phyloP scores from a whole-genome alignment of 2,329 filamentous ascomycete species.

The Fusarium coffeatum region DNA sequence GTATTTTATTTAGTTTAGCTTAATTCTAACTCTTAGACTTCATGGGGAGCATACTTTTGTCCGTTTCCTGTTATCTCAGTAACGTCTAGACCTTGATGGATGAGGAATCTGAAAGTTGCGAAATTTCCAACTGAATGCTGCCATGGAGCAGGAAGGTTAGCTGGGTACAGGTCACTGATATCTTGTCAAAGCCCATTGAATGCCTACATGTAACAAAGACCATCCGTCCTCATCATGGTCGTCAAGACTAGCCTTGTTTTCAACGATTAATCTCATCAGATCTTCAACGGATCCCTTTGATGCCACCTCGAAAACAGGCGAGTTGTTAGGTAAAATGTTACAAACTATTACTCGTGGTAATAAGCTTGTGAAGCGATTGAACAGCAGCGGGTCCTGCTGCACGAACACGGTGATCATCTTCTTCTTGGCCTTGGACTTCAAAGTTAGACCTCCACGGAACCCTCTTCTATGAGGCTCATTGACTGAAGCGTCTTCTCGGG shows the following conservation, averaged over 20 bases:
- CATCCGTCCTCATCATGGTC: neutral
- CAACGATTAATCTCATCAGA: neutral
- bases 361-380: neutral
- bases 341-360: rapidly evolving
- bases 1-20: neutral
- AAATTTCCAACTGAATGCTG: neutral
- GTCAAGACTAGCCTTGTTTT: neutral
- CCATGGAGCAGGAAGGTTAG: too few relatives aligned
- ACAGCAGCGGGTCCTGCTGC: rapidly evolving
- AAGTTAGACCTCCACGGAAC: neutral
- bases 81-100: neutral
- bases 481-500: rapidly evolving
- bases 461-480: rapidly evolving
- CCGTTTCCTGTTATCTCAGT: too few relatives aligned
- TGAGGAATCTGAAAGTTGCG: neutral
- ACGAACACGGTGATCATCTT: neutral
- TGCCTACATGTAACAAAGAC: neutral
- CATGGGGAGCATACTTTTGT: neutral
- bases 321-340: rapidly evolving
- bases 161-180: too few relatives aligned
- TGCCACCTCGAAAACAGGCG: rapidly evolving
- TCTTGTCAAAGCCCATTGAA: too few relatives aligned
- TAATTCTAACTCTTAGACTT: neutral
- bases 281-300: neutral
- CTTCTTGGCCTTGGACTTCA: neutral